Evolutionary conservation across 1,139 yeast genomes (phyloP).

Genomic region (Diutina scorzettiae): DNA sequence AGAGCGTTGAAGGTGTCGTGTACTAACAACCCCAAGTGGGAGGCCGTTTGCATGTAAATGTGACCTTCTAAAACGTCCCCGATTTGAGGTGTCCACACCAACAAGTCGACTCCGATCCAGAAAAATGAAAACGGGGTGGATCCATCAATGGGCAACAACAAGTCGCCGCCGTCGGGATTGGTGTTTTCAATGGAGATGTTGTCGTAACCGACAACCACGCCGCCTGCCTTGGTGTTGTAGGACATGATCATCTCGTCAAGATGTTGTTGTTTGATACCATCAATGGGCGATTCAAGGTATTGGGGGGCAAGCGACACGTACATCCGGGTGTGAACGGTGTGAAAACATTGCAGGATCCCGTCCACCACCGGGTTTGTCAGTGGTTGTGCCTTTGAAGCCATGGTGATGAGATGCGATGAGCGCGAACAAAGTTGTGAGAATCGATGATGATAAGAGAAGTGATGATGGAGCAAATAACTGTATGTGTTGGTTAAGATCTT

Average conservation of each 20-base stretch:
- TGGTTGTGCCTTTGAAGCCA: constrained; percentile 1
- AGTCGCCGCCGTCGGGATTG: constrained; percentile 22
- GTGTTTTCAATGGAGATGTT: constrained; percentile 35
- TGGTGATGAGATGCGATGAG: constrained; percentile 1
- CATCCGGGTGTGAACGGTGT: constrained; percentile 47
- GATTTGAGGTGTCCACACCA: constrained; percentile 79
- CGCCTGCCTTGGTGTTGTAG: constrained; percentile 58
- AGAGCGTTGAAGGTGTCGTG: constrained; percentile 94
- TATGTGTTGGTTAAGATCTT: no score
- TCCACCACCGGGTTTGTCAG: constrained; percentile 11
- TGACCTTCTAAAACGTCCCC: constrained; percentile 83
- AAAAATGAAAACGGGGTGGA: constrained; percentile 83
- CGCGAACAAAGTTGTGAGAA: not conserved
- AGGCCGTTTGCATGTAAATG: constrained; percentile 86
- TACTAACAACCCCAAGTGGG: constrained; percentile 82
- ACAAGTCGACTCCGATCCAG: constrained; percentile 78
- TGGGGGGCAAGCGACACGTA: constrained; percentile 84
- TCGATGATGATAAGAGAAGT: not conserved
- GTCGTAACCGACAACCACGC: constrained; percentile 73
- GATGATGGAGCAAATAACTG: not conserved
- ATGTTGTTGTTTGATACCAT: constrained; percentile 79
- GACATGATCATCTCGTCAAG: constrained; percentile 83
- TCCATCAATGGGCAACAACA: constrained; percentile 21
- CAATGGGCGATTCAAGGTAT: constrained; percentile 51
- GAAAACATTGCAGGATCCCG: constrained; percentile 54